Base-by-base conservation (phyloP, 805 yeast species). In the Saturnispora ahearnii region DNA sequence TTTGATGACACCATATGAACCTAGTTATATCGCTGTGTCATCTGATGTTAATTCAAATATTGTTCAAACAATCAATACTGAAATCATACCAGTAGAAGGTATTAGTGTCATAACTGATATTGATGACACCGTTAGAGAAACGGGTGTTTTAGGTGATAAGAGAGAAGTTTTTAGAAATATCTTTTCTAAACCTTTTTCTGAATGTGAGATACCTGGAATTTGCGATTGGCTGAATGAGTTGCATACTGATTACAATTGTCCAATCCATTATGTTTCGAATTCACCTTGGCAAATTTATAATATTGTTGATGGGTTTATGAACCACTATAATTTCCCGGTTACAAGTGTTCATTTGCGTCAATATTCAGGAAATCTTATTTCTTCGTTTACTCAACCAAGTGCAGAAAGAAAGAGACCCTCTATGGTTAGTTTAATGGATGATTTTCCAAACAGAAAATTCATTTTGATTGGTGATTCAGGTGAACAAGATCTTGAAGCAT, bases 381-480 rank as follows among this genome's bases (percentile, higher is more conserved):
- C 86, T 4, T 85, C 95, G 3, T 71, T 95, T 13, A 78, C 90
- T 72, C 95, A 90, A 59, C 95, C 97, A 0, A 82, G 93, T 2
- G 81, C 84, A 3, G 87, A 87, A 45, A 76, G 95, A 42, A 93
- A 93, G 64, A 75, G 79, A 52, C 74, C 75, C 11, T 75, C 87
- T 1, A 71, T 95, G 47, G 69, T 73, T 38, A 75, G 77, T 50
- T 75, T 93, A 7, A 55, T 88, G 24, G 63, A 67, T 2, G 96
- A 90, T 60, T 91, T 87, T 61, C 88, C 95, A 0, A 53, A 77
- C 1, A 81, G 90, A 55, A 81, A 77, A 59, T 91, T 93, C 62
- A 74, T 93, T 24, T 69, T 96, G 46, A 76, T 93, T 13, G 99
- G 99, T 31, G 99, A 93, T 63, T 84, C 96, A 2, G 98, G 98